Conservation (phyloP, 495 filamentous ascomycete species). For the Lindgomyces ingoldianus region DNA sequence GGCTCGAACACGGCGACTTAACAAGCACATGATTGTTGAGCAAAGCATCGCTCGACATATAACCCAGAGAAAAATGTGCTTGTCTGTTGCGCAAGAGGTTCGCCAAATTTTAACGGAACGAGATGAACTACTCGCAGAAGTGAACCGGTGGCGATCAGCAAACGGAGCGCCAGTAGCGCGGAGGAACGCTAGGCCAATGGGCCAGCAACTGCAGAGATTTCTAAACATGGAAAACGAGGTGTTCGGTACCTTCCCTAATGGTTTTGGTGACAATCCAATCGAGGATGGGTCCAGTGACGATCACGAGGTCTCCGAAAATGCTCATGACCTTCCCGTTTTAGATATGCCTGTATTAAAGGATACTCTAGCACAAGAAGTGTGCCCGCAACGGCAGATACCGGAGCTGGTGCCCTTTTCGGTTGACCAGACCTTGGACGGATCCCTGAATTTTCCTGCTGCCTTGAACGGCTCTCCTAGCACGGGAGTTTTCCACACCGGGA, state of each 20-base stretch:
- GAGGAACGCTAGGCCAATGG: neutral
- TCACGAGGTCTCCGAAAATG: neutral
- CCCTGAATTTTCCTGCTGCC: neutral
- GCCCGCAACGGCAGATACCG: no score
- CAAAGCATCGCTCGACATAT: slow-evolving; percentile 9
- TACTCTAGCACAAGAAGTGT: no score
- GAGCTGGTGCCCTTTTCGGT: no score
- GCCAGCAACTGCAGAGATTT: neutral
- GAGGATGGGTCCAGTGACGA: slow-evolving; percentile 3
- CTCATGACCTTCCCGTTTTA: neutral
- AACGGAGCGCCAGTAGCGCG: neutral
- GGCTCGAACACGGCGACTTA: slow-evolving; percentile 1
- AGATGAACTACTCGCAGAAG: slow-evolving; percentile 8
- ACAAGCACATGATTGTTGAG: slow-evolving; percentile 19
- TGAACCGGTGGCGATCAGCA: slow-evolving; percentile 10
- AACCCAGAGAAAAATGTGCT: slow-evolving; percentile 1
- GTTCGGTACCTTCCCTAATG: slow-evolving; percentile 14
- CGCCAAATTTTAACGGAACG: neutral
- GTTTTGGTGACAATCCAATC: slow-evolving; percentile 6
- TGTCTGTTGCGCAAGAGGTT: neutral
- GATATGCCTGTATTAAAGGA: neutral
- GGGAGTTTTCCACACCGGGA: neutral
- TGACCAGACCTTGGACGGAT: no score
- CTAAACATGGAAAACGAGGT: neutral
- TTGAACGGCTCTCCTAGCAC: neutral